Evolutionary conservation across 441 rosid genomes (phyloP).

Genomic region (Aquilaria agallochum): DNA sequence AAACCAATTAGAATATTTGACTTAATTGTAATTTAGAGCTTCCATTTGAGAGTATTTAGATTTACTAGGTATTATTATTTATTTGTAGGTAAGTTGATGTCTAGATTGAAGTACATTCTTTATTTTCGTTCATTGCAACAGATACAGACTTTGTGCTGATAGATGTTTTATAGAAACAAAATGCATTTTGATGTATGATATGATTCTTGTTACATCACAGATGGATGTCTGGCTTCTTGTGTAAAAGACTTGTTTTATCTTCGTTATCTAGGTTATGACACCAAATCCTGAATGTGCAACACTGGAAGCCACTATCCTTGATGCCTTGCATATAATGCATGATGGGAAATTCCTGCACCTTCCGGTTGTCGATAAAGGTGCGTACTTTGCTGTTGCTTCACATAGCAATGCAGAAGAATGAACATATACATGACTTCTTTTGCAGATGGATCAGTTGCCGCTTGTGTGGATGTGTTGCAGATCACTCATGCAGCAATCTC

Average conservation of each 20-base stretch:
- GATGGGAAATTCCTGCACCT: constrained; percentile 92
- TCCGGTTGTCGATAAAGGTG: constrained; percentile 82
- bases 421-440: constrained; percentile 7
- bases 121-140: too few relatives aligned
- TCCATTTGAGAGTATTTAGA: too few relatives aligned
- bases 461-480: constrained; percentile 84
- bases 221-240: background rate
- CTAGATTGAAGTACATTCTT: too few relatives aligned
- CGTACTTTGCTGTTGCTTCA: constrained; percentile 6
- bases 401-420: background rate
- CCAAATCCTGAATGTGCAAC: constrained; percentile 76
- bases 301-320: constrained; percentile 74
- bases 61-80: too few relatives aligned
- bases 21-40: too few relatives aligned
- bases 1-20: too few relatives aligned
- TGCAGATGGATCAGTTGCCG: constrained; percentile 64
- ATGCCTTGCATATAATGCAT: constrained; percentile 89
- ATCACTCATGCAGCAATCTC: constrained; percentile 91
- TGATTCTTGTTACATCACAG: background rate
- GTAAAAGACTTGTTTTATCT: constrained; percentile 2
- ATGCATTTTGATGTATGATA: too few relatives aligned
- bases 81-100: too few relatives aligned
- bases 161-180: too few relatives aligned
- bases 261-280: constrained; percentile 69
- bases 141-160: too few relatives aligned